Percentiles rank a stretch among this genome's conserved stretches.
phyloP scores from a whole-genome alignment of 306 rosid genomes.

The Pachyrhizus erosus region DNA sequence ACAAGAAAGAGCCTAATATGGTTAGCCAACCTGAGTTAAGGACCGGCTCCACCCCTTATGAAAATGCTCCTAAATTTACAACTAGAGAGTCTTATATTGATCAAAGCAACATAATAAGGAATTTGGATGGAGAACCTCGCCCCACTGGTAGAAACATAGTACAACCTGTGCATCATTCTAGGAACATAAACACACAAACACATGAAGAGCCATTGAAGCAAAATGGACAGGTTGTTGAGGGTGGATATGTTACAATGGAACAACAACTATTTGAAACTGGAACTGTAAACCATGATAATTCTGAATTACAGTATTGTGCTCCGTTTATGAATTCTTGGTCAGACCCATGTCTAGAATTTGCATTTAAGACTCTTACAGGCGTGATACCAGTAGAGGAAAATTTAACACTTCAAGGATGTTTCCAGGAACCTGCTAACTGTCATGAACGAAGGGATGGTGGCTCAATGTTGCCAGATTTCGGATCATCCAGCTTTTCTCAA shows the following conservation, averaged over 20 bases:
- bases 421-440: conserved; percentile 59
- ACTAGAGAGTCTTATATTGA: conserved; percentile 20
- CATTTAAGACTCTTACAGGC: conserved; percentile 93
- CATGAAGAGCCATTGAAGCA: conserved; percentile 42
- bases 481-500: conserved; percentile 61
- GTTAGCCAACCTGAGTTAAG: conserved; percentile 53
- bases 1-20: conserved; percentile 52
- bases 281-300: conserved; percentile 35
- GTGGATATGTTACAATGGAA: conserved; percentile 44
- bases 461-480: conserved; percentile 66
- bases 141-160: conserved; percentile 14
- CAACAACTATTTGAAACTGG: conserved; percentile 51
- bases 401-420: conserved; percentile 55
- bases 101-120: conserved; percentile 37
- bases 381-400: conserved; percentile 75
- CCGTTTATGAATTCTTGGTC: conserved; percentile 80
- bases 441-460: conserved; percentile 48
- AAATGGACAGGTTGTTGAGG: conserved; percentile 36
- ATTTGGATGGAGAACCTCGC: conserved; percentile 45
- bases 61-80: conserved; percentile 45
- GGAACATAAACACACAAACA: conserved; percentile 19
- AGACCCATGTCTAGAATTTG: conserved; percentile 94
- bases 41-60: conserved; percentile 43
- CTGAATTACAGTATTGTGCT: conserved; percentile 54
- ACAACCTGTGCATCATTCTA: conserved; percentile 37